A percentile compares a stretch with the other conserved stretches of the same genome.
Evolutionary conservation across 352 stramenopile genomes (phyloP).

Genomic region (Pythium aristosporum): DNA sequence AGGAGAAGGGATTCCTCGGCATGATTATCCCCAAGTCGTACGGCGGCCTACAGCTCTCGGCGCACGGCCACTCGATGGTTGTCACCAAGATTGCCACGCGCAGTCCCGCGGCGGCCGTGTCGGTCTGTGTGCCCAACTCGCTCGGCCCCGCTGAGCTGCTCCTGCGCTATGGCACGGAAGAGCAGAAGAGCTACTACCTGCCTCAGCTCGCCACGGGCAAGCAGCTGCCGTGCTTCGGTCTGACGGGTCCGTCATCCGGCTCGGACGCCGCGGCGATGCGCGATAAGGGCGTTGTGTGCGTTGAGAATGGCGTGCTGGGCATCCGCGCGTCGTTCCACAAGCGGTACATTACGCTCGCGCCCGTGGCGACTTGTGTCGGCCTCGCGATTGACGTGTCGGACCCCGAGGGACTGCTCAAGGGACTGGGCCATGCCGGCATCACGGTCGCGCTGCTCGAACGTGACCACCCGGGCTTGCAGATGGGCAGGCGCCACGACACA

Average conservation of each 20-base stretch:
- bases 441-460: slow-evolving; percentile 96
- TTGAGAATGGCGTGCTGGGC: slow-evolving; percentile 93
- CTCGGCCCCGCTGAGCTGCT: slow-evolving; percentile 96
- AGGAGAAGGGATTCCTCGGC: slow-evolving; percentile 95
- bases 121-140: slow-evolving; percentile 97
- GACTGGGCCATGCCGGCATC: slow-evolving; percentile 93
- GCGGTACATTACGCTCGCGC: slow-evolving; percentile 98
- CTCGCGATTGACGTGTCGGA: slow-evolving; percentile 97
- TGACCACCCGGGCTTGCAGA: slow-evolving; percentile 92
- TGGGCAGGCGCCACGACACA: slow-evolving; percentile 96
- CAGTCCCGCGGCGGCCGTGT: slow-evolving; percentile 89
- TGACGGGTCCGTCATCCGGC: slow-evolving; percentile 94
- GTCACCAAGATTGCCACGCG: slow-evolving; percentile 94
- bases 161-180: slow-evolving; percentile 94
- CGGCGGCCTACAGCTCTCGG: slow-evolving; percentile 87
- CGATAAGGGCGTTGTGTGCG: slow-evolving; percentile 92
- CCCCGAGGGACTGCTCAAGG: slow-evolving; percentile 93
- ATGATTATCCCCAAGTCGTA: slow-evolving; percentile 99
- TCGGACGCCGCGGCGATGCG: slow-evolving; percentile 96
- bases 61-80: slow-evolving; percentile 90
- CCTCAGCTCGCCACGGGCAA: slow-evolving; percentile 92
- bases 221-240: slow-evolving; percentile 96
- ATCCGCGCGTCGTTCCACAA: slow-evolving; percentile 98
- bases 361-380: slow-evolving; percentile 96
- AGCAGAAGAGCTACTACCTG: slow-evolving; percentile 97